Base-by-base conservation (phyloP, 2,329 filamentous ascomycete genomes). In the Volutella citrinella region DNA sequence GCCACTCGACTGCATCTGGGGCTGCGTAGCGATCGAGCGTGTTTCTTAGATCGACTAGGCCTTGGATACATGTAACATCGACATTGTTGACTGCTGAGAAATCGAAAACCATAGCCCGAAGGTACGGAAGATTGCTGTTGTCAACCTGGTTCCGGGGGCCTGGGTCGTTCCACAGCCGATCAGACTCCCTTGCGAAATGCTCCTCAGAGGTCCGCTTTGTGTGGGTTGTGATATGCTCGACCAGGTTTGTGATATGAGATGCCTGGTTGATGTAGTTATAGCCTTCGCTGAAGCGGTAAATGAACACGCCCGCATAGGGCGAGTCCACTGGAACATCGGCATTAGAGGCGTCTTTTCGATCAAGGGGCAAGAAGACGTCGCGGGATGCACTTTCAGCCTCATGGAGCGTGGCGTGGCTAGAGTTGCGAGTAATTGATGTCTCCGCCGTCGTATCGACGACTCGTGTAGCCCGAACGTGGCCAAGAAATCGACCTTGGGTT, bases 21-120 rank as follows among this genome's bases (percentile, higher is more conserved):
- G 62, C 52, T 1, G 74, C 68, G 47, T 78, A 72, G 11, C 66
- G 63, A 51, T 78, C 72, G 3, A 81, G 61, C 15, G 70, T 65
- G 42, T 70, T 71, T 24, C 75, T 67, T 10, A 77, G 56, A 46
- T 80, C 75, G 27, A 78, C 63, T 10, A 82, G 59, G 1, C 71
- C 71, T 46, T 81, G 76, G 0, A 79, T 56, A 4, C 72, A 71
- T 0, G 76, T 80, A 8, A 77, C 66, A 40, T 82, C 78, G 18
- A 80, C 59, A 36, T 68, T 66, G 48, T 76, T 74, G 27, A 80
- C 72, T 3, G 73, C 65, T 0, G 71, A 70, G 48, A 75, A 78
- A 56, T 81, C 78, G 4, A 80, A 61, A 9, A 81, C 64, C 8
- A 82, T 45, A 6, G 77, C 75, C 6, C 66, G 66, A 12, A 80